Evolutionary conservation across 2,329 filamentous ascomycete genomes (phyloP), one percentile per base, ranked within the genome.

Genomic region (Gnomoniopsis sp.): DNA sequence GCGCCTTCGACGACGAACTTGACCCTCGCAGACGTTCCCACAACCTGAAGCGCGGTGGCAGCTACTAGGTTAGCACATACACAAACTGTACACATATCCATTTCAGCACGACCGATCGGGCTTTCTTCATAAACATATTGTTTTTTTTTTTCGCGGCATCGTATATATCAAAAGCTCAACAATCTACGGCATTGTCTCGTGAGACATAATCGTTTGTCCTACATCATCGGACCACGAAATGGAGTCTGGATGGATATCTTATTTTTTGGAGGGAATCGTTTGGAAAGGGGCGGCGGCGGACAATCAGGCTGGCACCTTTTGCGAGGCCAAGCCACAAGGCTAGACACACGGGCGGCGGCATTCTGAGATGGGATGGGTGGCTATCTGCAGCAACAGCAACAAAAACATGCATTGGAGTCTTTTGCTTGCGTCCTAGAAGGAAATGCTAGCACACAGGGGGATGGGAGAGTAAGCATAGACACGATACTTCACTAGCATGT

Each of bases 31-130:
- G 67, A 49, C 71, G 73, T 26, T 33, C 63, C 21, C 66, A 65
- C 56, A 71, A 74, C 63, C 69, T 75, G 64, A 76, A 77, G 67
- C 77, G 79, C 54, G 77, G 76, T 44, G 82, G 80, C 65, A 62
- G 23, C 49, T 55, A 49, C 58, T 55, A 55, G 30, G 46, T 19
- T 12, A 19, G 21, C 46, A 12, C 41, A 22, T 36, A 14, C 41
- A 33, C 52, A 47, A 38, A 34, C 46, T n/a, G n/a, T n/a, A 21
- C 8, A 22, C 30, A 8, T 3, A 48, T 12, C 6, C 23, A 49
- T 19, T 38, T 46, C 14, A 36, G 41, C 21, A 33, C 6, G 10
- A 34, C 48, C 47, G n/a, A 1, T 15, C 46, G 33, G 15, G 46
- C 34, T 48, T 23, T 26, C n/a, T 3, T 6, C n/a, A n/a, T n/a